A percentile compares a stretch with the other conserved stretches of the same genome.
Conservation (phyloP, 2,329 filamentous ascomycete species). For the Metarhizium humberi region DNA sequence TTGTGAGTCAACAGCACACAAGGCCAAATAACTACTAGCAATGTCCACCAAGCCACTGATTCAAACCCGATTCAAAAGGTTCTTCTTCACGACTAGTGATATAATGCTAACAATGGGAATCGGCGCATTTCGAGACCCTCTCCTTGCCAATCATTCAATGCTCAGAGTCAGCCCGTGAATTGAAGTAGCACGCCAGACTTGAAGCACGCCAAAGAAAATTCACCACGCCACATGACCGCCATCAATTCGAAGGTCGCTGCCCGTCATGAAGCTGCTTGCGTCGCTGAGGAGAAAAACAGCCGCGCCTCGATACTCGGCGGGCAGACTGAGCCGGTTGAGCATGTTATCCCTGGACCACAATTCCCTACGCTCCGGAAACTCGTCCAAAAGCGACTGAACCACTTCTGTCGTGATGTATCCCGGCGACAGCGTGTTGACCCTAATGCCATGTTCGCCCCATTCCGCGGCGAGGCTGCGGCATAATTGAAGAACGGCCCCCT, state of each 20-base stretch:
- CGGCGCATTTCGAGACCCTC: too few species aligned
- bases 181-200: too few species aligned
- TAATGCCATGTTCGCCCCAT: conserved; percentile 52
- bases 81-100: too few species aligned
- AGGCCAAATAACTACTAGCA: too few species aligned
- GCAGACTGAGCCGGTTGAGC: conserved; percentile 50
- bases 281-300: conserved; percentile 52
- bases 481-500: conserved; percentile 56
- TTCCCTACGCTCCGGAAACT: conserved; percentile 49
- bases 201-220: too few species aligned
- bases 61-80: too few species aligned
- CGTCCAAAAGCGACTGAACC: conserved; percentile 61
- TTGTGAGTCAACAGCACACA: too few species aligned
- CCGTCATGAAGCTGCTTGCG: conserved; percentile 57
- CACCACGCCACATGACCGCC: conserved; percentile 34
- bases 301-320: conserved; percentile 51
- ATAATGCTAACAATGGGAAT: too few species aligned
- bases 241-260: conserved; percentile 43
- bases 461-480: conserved; percentile 53
- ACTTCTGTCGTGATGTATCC: conserved; percentile 63
- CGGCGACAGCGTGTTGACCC: conserved; percentile 61
- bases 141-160: too few species aligned
- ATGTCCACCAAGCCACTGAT: too few species aligned
- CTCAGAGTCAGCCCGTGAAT: too few species aligned
- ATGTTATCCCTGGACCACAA: conserved; percentile 68